phyloP scores from a whole-genome alignment of 73 alveolate genomes.

The Tetrahymena elliotti region DNA sequence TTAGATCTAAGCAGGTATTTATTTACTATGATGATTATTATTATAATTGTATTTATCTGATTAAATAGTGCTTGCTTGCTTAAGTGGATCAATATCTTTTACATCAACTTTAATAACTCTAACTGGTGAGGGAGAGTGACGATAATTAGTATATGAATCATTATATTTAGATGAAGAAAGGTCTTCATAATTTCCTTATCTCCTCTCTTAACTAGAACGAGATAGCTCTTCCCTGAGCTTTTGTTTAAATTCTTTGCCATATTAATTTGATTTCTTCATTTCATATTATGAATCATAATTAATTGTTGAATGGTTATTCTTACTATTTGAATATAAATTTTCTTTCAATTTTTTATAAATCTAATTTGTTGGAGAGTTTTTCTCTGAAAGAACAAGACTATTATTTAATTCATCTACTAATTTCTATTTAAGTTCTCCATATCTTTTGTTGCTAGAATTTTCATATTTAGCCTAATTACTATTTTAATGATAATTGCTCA shows the following conservation, averaged over 20 bases:
- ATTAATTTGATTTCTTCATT: not conserved
- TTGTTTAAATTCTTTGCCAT: not conserved
- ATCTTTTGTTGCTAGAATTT: not conserved
- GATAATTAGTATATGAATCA: not conserved
- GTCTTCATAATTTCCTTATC: not conserved
- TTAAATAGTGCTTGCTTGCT: not conserved
- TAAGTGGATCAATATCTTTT: not conserved
- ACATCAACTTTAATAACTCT: not conserved
- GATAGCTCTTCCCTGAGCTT: not conserved
- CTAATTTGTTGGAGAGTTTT: not conserved
- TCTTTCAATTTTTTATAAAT: not conserved
- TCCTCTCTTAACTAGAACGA: not conserved
- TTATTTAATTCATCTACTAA: not conserved
- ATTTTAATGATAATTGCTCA: not conserved
- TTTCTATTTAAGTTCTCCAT: not conserved
- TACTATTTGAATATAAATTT: not conserved
- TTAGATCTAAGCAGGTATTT: not conserved
- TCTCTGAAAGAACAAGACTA: not conserved
- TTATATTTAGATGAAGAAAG: not conserved
- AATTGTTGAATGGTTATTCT: not conserved
- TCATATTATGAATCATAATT: not conserved
- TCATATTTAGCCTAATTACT: not conserved
- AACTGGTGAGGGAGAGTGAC: not conserved
- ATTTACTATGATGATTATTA: not conserved
- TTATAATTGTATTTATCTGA: not conserved